Evolutionary conservation across 371 early-diverging fungal species (phyloP).

Genomic region (Mortierella sp.): DNA sequence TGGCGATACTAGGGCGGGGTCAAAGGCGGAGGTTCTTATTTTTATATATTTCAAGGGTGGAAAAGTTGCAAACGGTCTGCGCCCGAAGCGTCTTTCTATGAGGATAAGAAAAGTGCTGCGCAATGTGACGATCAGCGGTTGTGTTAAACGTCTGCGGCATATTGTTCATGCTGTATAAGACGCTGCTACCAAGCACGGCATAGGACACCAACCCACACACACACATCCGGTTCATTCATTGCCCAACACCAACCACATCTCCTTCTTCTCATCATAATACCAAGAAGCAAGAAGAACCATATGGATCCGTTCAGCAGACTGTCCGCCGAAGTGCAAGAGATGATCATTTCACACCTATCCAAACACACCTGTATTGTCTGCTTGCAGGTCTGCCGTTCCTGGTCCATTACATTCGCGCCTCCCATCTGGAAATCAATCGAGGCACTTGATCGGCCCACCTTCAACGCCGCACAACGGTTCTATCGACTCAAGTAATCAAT

Average conservation of each 20-base stretch:
- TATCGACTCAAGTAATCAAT: background rate
- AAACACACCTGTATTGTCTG: background rate
- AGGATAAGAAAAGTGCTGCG: too few relatives aligned
- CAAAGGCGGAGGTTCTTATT: too few relatives aligned
- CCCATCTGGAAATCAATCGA: background rate
- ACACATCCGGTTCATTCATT: too few relatives aligned
- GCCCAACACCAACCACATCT: background rate
- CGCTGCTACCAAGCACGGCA: too few relatives aligned
- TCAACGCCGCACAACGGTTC: background rate
- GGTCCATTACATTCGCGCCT: background rate
- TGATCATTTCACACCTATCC: background rate
- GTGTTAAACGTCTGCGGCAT: too few relatives aligned
- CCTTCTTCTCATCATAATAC: background rate
- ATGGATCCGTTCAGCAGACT: background rate
- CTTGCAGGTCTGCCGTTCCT: background rate
- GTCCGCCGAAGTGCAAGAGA: background rate
- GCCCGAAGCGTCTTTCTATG: too few relatives aligned
- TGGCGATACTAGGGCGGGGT: too few relatives aligned
- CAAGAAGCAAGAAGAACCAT: background rate
- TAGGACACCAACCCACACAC: too few relatives aligned
- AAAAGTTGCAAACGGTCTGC: too few relatives aligned
- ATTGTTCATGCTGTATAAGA: too few relatives aligned
- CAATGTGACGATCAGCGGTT: too few relatives aligned
- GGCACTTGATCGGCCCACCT: background rate
- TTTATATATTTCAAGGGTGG: too few relatives aligned